phyloP scores from a whole-genome alignment of 2,329 filamentous ascomycete genomes.

The Arthrocladium fulminans region DNA sequence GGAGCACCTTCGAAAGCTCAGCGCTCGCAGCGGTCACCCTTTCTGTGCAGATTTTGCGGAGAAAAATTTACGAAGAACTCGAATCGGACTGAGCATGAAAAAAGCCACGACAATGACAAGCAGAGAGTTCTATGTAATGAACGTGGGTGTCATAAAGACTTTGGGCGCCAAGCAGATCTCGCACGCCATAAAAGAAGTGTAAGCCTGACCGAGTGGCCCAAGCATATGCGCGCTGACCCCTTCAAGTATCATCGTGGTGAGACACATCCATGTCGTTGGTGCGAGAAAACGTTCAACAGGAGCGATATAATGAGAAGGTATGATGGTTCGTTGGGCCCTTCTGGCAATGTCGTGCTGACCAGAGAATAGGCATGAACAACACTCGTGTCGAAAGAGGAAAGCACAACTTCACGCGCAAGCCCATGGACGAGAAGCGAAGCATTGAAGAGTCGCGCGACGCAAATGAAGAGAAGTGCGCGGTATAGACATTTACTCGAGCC shows the following conservation, averaged over 20 bases:
- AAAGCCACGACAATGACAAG: neutral
- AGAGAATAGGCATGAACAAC: neutral
- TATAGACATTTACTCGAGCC: neutral
- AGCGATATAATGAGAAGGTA: constrained; percentile 2
- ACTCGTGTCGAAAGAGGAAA: neutral
- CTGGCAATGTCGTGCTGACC: neutral
- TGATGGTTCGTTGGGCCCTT: neutral
- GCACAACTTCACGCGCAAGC: neutral
- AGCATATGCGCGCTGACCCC: too few relatives aligned
- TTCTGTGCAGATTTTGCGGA: neutral
- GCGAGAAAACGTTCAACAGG: constrained; percentile 1
- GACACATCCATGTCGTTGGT: neutral
- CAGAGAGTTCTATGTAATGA: neutral
- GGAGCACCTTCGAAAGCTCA: neutral
- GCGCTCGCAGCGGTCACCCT: neutral
- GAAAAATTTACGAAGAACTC: constrained; percentile 2
- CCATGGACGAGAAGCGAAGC: neutral
- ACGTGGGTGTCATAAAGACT: constrained; percentile 5
- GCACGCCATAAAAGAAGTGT: constrained; percentile 8
- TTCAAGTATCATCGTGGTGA: neutral
- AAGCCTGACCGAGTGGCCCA: neutral
- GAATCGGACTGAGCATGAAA: neutral
- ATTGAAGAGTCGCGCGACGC: neutral
- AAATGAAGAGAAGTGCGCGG: neutral
- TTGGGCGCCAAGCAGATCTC: constrained; percentile 4